phyloP scores from a whole-genome alignment of 768 basidiomycete species.

The Kwoniella mangroviensis region DNA sequence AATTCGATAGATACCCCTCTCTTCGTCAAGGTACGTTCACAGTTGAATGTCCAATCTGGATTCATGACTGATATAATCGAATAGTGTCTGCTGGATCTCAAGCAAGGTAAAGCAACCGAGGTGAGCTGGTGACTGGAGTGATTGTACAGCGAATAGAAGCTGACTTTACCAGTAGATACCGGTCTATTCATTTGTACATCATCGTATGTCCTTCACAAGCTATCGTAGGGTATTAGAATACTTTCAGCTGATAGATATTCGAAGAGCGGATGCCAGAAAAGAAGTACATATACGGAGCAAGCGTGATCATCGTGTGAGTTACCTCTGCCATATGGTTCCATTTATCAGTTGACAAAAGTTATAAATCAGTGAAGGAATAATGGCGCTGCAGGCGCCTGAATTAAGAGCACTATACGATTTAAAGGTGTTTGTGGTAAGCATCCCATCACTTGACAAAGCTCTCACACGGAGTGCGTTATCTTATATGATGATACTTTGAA shows the following conservation, averaged over 20 bases:
- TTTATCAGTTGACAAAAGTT: conserved; percentile 1
- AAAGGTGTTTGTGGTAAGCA: conserved; percentile 64
- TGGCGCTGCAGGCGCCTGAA: conserved; percentile 79
- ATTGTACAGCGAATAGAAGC: background rate
- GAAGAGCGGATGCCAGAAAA: conserved; percentile 58
- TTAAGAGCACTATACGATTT: conserved; percentile 86
- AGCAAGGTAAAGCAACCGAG: conserved; percentile 70
- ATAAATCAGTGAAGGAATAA: conserved; percentile 75
- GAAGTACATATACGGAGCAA: conserved; percentile 90
- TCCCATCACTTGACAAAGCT: too few relatives aligned
- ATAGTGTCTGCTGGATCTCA: conserved; percentile 84
- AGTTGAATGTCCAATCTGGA: background rate
- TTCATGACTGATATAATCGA: background rate
- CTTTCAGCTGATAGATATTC: conserved; percentile 9
- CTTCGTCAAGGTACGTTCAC: conserved; percentile 71
- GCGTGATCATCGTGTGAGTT: conserved; percentile 73
- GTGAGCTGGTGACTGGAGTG: conserved; percentile 27
- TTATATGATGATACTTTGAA: too few relatives aligned
- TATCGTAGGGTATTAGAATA: conserved; percentile 7
- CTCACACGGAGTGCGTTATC: too few relatives aligned
- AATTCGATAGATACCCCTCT: conserved; percentile 87
- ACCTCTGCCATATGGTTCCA: conserved; percentile 54
- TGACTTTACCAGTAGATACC: conserved; percentile 69
- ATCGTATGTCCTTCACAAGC: conserved; percentile 70
- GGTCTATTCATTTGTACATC: conserved; percentile 88